Base-by-base conservation (phyloP, 257 asterid species). In the Przewalskia tangutica region DNA sequence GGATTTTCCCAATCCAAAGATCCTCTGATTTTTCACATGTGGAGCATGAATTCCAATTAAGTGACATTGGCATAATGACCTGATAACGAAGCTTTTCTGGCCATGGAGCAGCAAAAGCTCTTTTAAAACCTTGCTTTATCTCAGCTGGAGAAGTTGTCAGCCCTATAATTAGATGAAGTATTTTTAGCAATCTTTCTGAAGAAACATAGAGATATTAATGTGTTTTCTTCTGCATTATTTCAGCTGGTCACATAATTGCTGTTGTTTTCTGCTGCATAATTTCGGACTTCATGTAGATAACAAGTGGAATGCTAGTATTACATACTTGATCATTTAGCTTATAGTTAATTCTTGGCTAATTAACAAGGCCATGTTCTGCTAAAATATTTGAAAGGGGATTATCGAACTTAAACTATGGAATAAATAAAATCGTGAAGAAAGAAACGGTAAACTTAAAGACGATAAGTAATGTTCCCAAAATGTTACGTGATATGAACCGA, bases 91-190 rank as follows among this genome's bases (percentile, higher is more conserved):
- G 99, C 82, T 91, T 91, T 75, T 91, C 89, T n/a, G 94, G 93
- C 98, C 99, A 95, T 4, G 98, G 91, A 50, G 97, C 94, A 59
- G 98, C 82, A 83, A 95, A 95, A 85, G 93, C 97, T 87, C 92
- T 92, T 82, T 56, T 91, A 86, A 95, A 95, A 83, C 98, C 97
- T 87, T 88, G 94, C 82, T 94, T 95, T 85, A 95, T 92, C 83
- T 92, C 97, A 88, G 92, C 87, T 73, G 89, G 88, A 65, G 91
- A 87, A 42, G 91, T 79, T 82, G 84, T 85, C 80, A 95, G 79
- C 73, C 99, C 99, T 95, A 59, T 79, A 40, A 86, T 80, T 38
- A 71, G 32, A 65, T 32, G 64, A 10, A 23, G 58, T 32, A 76
- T 8, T 40, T 40, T 38, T 50, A 78, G 81, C 81, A 27, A 50